phyloP scores from a whole-genome alignment of 1,284 basidiomycete species.

The Melampsora larici-populina region DNA sequence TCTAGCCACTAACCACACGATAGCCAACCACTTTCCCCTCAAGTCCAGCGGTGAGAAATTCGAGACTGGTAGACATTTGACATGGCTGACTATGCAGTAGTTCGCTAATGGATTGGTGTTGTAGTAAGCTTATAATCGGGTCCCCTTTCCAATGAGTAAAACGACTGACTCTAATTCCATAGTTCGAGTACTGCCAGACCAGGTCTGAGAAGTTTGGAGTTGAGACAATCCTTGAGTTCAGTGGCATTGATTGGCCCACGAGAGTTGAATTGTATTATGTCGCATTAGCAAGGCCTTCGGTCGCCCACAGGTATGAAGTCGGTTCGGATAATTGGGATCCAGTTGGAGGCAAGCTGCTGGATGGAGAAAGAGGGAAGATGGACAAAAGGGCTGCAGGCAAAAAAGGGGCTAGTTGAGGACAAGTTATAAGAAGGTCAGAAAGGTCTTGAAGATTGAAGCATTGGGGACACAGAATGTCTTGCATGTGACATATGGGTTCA shows the following conservation, averaged over 20 bases:
- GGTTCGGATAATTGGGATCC: too few relatives aligned
- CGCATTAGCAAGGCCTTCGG: neutral
- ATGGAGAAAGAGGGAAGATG: too few relatives aligned
- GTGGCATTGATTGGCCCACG: neutral
- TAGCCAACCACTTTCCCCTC: constrained; percentile 39
- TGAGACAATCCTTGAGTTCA: neutral
- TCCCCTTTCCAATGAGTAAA: constrained; percentile 36
- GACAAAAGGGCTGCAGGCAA: neutral
- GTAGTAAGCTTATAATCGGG: constrained; percentile 20
- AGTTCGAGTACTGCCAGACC: neutral
- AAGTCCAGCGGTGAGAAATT: constrained; percentile 36
- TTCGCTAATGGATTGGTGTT: constrained; percentile 23
- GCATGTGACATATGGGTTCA: too few relatives aligned
- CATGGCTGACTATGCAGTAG: constrained; percentile 18
- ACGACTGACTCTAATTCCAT: constrained; percentile 24
- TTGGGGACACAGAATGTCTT: too few relatives aligned
- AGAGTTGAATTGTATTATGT: neutral
- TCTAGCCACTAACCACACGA: neutral
- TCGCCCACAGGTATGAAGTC: neutral
- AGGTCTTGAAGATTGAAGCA: neutral
- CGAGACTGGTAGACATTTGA: constrained; percentile 19
- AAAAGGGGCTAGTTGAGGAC: neutral
- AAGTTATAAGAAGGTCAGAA: neutral
- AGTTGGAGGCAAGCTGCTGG: too few relatives aligned
- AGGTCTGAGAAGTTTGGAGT: neutral